These are phyloP conservation scores for Neurospora tetrasperma DNA, from an alignment of 495 filamentous ascomycete genomes.

Conservation along the genomic window DNA sequence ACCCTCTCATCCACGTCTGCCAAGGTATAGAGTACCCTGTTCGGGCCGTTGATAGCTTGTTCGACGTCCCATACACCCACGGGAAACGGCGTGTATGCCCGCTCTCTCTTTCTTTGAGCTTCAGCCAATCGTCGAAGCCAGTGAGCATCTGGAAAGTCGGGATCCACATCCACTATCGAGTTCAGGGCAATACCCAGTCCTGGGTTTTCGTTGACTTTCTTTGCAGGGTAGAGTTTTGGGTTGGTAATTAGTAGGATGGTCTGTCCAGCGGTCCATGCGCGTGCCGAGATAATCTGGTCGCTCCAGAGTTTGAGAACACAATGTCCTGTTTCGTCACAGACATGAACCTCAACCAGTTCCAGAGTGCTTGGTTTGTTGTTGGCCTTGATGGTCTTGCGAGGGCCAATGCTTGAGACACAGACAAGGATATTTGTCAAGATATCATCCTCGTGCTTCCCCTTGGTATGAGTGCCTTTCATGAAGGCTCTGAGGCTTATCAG, in stretches of 20 bases:
- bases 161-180: conserved; percentile 50
- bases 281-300: conserved; percentile 35
- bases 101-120: conserved; percentile 41
- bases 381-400: conserved; percentile 38
- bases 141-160: conserved; percentile 43
- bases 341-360: conserved; percentile 39
- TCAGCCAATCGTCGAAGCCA: conserved; percentile 46
- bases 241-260: conserved; percentile 49
- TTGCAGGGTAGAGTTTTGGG: conserved; percentile 28
- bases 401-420: conserved; percentile 46
- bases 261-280: conserved; percentile 40
- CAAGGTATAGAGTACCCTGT: conserved; percentile 45
- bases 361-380: conserved; percentile 31
- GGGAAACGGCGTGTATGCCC: conserved; percentile 43
- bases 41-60: conserved; percentile 28
- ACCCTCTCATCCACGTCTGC: conserved; percentile 53
- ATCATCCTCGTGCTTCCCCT: conserved; percentile 23
- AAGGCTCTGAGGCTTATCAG: conserved; percentile 48
- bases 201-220: conserved; percentile 15
- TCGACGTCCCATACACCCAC: conserved; percentile 42
- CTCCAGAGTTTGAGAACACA: conserved; percentile 46
- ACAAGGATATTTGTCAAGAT: conserved; percentile 39
- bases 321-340: conserved; percentile 52
- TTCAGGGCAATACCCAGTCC: conserved; percentile 34
- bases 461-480: conserved; percentile 34